These are phyloP conservation scores for Neofusicoccum parvum DNA, from an alignment of 2,329 filamentous ascomycete genomes.

Conservation along the genomic window DNA sequence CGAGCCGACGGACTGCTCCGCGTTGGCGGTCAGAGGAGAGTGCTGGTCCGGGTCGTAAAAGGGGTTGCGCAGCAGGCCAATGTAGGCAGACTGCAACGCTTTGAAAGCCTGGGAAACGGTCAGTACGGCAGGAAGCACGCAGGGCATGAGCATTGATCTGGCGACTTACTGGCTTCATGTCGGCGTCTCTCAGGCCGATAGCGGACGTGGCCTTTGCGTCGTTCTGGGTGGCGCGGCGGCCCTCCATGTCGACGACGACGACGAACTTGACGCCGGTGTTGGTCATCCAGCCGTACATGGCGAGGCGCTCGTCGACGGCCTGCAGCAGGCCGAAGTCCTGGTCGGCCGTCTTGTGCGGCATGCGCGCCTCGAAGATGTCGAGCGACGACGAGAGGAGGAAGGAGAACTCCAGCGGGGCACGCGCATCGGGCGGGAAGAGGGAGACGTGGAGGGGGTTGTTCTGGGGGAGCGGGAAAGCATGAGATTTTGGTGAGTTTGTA, in stretches of 20 bases:
- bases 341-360: slow-evolving; percentile 70
- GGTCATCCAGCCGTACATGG: slow-evolving; percentile 93
- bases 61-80: slow-evolving; percentile 85
- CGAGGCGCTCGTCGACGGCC: slow-evolving; percentile 88
- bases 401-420: slow-evolving; percentile 83
- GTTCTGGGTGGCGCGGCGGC: slow-evolving; percentile 52
- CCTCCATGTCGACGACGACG: slow-evolving; percentile 87
- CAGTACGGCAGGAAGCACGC: background rate
- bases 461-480: slow-evolving; percentile 50
- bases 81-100: slow-evolving; percentile 90
- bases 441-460: slow-evolving; percentile 96
- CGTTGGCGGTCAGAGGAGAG: slow-evolving; percentile 58
- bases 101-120: slow-evolving; percentile 67
- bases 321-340: slow-evolving; percentile 92
- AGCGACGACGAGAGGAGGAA: slow-evolving; percentile 89
- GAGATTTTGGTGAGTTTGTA: background rate
- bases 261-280: slow-evolving; percentile 94
- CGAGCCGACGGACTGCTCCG: slow-evolving; percentile 46
- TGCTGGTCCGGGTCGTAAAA: slow-evolving; percentile 92
- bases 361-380: slow-evolving; percentile 88
- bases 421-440: slow-evolving; percentile 76
- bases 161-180: slow-evolving; percentile 73
- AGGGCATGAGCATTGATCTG: too few relatives aligned
- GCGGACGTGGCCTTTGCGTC: slow-evolving; percentile 46
- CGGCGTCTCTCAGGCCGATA: slow-evolving; percentile 77